phyloP scores from a whole-genome alignment of 1,284 basidiomycete genomes.

The Pyrrhoderma lamaoense region DNA sequence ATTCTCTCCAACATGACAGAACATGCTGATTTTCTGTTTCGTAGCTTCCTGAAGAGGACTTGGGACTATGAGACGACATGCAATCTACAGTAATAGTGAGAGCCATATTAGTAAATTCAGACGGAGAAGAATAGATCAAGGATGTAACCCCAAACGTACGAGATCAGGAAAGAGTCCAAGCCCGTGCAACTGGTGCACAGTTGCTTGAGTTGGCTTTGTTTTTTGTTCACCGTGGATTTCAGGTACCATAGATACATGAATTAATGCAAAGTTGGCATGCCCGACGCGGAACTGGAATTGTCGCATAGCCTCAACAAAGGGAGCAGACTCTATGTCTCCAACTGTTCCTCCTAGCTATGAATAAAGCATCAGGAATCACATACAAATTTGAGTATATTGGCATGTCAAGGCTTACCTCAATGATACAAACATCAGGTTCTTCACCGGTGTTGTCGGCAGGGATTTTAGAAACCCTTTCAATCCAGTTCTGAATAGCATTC shows the following conservation, averaged over 20 bases:
- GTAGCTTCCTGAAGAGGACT: conserved; percentile 76
- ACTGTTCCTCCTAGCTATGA: conserved; percentile 89
- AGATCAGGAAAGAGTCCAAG: conserved; percentile 91
- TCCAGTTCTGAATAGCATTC: conserved; percentile 98
- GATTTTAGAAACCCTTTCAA: conserved; percentile 88
- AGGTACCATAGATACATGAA: conserved; percentile 97
- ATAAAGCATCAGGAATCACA: not conserved
- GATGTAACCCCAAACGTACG: conserved; percentile 38
- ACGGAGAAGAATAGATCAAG: not conserved
- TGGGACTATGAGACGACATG: conserved; percentile 74
- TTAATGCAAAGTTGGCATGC: conserved; percentile 93
- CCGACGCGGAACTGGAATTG: conserved; percentile 99
- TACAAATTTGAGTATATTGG: not conserved
- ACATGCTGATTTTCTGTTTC: conserved; percentile 98
- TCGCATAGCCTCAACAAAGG: conserved; percentile 97
- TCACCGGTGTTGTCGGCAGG: conserved; percentile 94
- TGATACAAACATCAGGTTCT: conserved; percentile 93
- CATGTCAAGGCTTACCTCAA: conserved; percentile 63
- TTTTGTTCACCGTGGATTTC: conserved; percentile 99
- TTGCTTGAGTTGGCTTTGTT: conserved; percentile 98
- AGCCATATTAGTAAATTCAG: conserved; percentile 1
- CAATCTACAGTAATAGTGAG: conserved; percentile 54
- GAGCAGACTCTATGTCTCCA: conserved; percentile 93
- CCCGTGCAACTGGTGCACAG: conserved; percentile 90
- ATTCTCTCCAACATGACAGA: conserved; percentile 91